Percentiles rank a stretch among this genome's conserved stretches.
Conservation (phyloP, 257 asterid species). For the Osmanthus fragrans region DNA sequence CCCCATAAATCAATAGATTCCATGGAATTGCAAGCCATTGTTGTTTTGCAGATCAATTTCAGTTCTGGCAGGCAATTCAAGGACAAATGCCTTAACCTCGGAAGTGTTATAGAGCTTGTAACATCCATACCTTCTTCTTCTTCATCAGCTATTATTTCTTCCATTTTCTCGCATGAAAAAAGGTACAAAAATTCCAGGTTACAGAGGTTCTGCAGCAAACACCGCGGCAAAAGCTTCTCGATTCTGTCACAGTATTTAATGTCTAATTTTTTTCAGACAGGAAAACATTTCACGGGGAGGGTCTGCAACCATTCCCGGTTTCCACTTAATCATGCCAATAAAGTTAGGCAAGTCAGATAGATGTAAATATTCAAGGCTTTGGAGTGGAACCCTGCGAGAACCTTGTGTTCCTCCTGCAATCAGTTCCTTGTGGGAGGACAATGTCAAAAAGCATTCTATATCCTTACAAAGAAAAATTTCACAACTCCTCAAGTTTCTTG, state of each 20-base stretch:
- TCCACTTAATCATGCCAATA: neutral
- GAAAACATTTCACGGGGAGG: conserved; percentile 14
- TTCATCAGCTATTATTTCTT: conserved; percentile 16
- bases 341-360: conserved; percentile 13
- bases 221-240: conserved; percentile 4
- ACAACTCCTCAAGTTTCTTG: neutral
- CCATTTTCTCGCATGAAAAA: neutral
- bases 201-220: conserved; percentile 1
- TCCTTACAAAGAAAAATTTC: neutral
- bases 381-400: neutral
- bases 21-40: conserved; percentile 20
- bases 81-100: conserved; percentile 16
- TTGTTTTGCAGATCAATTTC: conserved; percentile 23
- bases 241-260: conserved; percentile 6
- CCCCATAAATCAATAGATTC: neutral
- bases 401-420: neutral
- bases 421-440: neutral
- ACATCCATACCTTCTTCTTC: neutral
- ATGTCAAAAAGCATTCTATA: conserved; percentile 17
- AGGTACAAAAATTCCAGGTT: conserved; percentile 13
- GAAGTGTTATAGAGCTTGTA: conserved; percentile 1
- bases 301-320: neutral
- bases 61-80: conserved; percentile 16
- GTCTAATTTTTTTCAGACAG: neutral
- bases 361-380: conserved; percentile 8